phyloP scores from a whole-genome alignment of 169 alveolate genomes.

The Cystoisospora suis region DNA sequence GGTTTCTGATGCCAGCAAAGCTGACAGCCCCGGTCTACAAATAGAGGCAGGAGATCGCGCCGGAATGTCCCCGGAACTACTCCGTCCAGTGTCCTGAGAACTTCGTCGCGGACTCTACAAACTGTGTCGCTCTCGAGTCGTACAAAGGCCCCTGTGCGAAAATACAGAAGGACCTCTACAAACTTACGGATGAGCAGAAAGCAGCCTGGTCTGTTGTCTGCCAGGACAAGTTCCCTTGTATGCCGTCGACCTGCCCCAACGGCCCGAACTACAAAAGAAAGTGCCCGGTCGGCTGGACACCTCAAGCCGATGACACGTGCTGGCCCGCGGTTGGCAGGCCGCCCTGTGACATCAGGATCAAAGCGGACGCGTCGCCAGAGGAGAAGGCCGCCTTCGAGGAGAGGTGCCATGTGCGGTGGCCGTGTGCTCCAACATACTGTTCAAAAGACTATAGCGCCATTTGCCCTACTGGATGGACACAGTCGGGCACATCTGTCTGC shows the following conservation, averaged over 20 bases:
- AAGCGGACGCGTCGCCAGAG: constrained; percentile 11
- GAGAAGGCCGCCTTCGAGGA: constrained; percentile 38
- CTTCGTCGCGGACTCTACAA: neutral
- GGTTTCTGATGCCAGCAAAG: neutral
- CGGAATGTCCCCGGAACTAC: constrained; percentile 17
- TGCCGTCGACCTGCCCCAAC: neutral
- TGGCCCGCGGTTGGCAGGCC: neutral
- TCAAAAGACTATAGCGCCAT: neutral
- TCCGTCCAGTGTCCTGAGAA: constrained; percentile 32
- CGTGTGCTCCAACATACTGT: constrained; percentile 7
- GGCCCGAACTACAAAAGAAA: constrained; percentile 23
- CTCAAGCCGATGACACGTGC: neutral
- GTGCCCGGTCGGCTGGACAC: constrained; percentile 42
- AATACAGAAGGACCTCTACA: constrained; percentile 8
- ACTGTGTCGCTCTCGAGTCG: constrained; percentile 25
- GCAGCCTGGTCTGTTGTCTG: constrained; percentile 47
- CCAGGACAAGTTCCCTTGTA: constrained; percentile 41
- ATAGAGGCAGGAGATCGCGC: neutral
- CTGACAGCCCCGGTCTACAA: neutral
- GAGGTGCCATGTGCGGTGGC: constrained; percentile 43
- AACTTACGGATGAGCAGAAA: constrained; percentile 8
- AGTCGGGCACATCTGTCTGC: neutral
- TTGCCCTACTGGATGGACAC: constrained; percentile 41
- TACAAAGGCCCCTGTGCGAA: constrained; percentile 46
- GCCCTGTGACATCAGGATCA: constrained; percentile 9